A percentile compares a stretch with the other conserved stretches of the same genome.
Conservation (phyloP, 1,284 basidiomycete genomes). For the Leccinum griseonigrum region DNA sequence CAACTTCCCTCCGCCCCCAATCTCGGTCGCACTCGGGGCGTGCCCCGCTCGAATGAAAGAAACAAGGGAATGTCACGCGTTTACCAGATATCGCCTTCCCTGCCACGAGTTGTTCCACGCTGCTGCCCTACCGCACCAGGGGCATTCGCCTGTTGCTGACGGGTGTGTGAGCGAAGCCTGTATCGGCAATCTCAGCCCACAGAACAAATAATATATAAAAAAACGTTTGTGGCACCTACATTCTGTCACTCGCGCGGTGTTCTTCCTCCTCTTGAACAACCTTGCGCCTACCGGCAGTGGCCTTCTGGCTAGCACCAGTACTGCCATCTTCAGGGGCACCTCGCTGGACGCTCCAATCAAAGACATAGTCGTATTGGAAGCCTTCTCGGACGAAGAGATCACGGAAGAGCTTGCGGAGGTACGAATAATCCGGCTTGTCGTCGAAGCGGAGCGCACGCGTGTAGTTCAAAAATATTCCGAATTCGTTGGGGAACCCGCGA, state of each 20-base stretch:
- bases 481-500: conserved; percentile 97
- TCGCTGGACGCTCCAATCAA: conserved; percentile 95
- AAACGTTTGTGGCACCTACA: conserved; percentile 52
- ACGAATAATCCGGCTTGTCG: conserved; percentile 98
- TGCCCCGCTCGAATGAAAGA: conserved; percentile 45
- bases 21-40: conserved; percentile 62
- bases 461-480: conserved; percentile 75
- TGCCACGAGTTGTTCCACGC: conserved; percentile 51
- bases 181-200: conserved; percentile 15
- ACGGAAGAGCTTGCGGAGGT: conserved; percentile 96
- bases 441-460: conserved; percentile 86
- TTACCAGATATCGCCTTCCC: conserved; percentile 76
- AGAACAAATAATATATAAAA: conserved; percentile 15
- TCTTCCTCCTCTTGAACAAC: conserved; percentile 79
- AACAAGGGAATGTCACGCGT: conserved; percentile 39
- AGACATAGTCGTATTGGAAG: conserved; percentile 97
- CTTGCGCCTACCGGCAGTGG: conserved; percentile 61
- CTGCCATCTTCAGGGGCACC: conserved; percentile 62
- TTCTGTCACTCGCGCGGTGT: conserved; percentile 72
- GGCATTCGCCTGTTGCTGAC: conserved; percentile 60
- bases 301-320: conserved; percentile 58
- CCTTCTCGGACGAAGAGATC: conserved; percentile 97
- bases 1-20: conserved; percentile 58
- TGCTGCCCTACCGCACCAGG: conserved; percentile 64
- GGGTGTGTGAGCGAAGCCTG: conserved; percentile 82